Evolutionary conservation across 768 basidiomycete species (phyloP).

Genomic region (Chlorophyllum brunneum): DNA sequence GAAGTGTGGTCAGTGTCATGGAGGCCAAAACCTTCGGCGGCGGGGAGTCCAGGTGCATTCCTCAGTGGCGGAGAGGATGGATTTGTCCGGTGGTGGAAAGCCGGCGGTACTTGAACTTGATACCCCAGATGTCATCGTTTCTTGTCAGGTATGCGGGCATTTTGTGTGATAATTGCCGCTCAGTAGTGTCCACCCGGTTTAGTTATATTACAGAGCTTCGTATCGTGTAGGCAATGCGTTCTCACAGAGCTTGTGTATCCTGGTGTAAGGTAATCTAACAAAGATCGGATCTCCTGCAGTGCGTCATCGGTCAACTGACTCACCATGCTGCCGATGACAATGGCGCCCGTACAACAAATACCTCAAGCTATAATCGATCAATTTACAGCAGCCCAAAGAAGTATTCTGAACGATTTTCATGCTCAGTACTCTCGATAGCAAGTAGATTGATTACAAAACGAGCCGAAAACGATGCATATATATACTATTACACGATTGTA

Average conservation of each 20-base stretch:
- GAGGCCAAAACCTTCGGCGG: conserved; percentile 58
- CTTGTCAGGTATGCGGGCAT: not conserved
- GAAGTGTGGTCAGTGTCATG: conserved; percentile 86
- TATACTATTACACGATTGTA: conserved; percentile 5
- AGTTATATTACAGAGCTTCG: not conserved
- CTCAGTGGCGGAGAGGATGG: conserved; percentile 78
- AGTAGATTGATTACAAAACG: not conserved
- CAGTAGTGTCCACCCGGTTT: not conserved
- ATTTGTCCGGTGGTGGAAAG: conserved; percentile 71
- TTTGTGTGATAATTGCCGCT: not conserved
- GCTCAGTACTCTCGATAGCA: too few species aligned
- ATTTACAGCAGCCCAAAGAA: too few species aligned
- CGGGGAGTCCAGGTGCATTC: conserved; percentile 60
- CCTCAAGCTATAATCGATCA: too few species aligned
- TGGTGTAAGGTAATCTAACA: not conserved
- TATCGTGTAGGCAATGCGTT: conserved; percentile 3
- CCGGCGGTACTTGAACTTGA: conserved; percentile 44
- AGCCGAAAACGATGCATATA: not conserved
- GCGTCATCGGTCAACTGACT: not conserved
- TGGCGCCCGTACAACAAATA: too few species aligned
- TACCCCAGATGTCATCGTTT: conserved; percentile 5
- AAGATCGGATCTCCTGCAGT: not conserved
- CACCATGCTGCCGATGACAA: not conserved
- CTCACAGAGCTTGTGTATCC: not conserved
- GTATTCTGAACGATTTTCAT: too few species aligned